Evolutionary conservation across 2,329 filamentous ascomycete species (phyloP).

Genomic region (Beauveria scarabaeidicola): DNA sequence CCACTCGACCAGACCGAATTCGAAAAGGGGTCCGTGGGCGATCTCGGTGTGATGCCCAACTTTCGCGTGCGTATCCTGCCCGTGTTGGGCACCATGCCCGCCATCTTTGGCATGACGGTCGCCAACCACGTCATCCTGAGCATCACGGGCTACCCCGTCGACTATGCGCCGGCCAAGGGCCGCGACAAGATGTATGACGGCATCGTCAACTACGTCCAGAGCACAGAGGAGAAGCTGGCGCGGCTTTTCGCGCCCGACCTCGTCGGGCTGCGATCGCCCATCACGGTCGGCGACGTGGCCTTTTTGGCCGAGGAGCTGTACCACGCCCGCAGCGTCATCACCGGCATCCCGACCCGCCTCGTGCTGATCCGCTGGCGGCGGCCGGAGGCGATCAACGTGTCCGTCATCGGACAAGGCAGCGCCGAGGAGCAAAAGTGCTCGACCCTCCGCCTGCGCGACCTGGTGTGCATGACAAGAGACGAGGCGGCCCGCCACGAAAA

Average conservation of each 20-base stretch:
- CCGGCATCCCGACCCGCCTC: conserved; percentile 70
- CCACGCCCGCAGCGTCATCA: conserved; percentile 72
- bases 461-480: conserved; percentile 91
- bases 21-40: conserved; percentile 73
- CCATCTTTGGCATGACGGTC: conserved; percentile 83
- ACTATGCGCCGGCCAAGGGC: conserved; percentile 72
- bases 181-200: conserved; percentile 89
- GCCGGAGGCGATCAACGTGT: conserved; percentile 50
- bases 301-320: conserved; percentile 89
- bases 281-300: conserved; percentile 72
- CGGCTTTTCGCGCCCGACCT: conserved; percentile 28
- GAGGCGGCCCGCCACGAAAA: conserved; percentile 75
- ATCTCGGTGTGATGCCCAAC: conserved; percentile 81
- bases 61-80: conserved; percentile 93
- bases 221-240: conserved; percentile 67
- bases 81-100: conserved; percentile 93
- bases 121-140: conserved; percentile 89
- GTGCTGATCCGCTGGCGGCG: conserved; percentile 73
- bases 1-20: conserved; percentile 85
- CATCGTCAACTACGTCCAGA: conserved; percentile 67
- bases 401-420: conserved; percentile 52
- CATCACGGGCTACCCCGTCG: conserved; percentile 74
- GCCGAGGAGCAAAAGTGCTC: conserved; percentile 70
- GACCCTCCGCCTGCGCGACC: conserved; percentile 56
- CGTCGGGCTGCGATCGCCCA: conserved; percentile 67